Evolutionary conservation across 2,329 filamentous ascomycete species (phyloP), one percentile per base, ranked within the genome.

Genomic region (Aspergillus brasiliensis): DNA sequence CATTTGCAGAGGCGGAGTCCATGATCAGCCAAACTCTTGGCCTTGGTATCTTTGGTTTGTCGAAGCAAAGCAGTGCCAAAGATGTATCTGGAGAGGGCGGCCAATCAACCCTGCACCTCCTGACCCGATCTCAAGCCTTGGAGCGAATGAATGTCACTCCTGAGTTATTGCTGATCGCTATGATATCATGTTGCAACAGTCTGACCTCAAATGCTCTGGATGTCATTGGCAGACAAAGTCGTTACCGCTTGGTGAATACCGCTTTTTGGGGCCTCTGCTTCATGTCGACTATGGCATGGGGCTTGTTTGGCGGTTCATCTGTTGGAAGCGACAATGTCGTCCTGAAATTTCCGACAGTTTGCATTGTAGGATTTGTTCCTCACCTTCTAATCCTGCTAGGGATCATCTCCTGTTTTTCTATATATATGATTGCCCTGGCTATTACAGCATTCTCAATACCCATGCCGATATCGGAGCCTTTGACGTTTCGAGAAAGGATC

Each of bases 1-100:
- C 94, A 2, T 99, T 98, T 78, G 92, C 94, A 10, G 95, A 99
- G 76, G 94, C 94, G 8, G 95, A 99, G 74, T 89, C 91, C 28
- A 90, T 93, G 64, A 88, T 97, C 48, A 88, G 88, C 67, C 91
- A 88, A 65, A 90, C 92, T 53, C 84, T 97, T 13, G 89, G 89
- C 11, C 86, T 92, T 75, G 87, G 88, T 0, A 69, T 86, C 0
- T 89, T 91, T 69, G 81, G 83, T 23, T 70, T 80, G 64, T 72
- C 83, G 58, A 81, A 81, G 74, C 58, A 73, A 49, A 71, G 66
- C 57, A 66, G 73, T 27, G 79, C 78, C 19, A 73, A 83, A 56
- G 81, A 83, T 78, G 11, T 77, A 80, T 68, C 77, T 2, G 61
- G 56, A 6, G 70, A 72, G 21, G 58, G 63, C 5, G 63, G 66